Percentiles rank a stretch among this genome's conserved stretches.
These are phyloP conservation scores for Salix viminalis DNA, from an alignment of 345 rosid species.

Conservation along the genomic window DNA sequence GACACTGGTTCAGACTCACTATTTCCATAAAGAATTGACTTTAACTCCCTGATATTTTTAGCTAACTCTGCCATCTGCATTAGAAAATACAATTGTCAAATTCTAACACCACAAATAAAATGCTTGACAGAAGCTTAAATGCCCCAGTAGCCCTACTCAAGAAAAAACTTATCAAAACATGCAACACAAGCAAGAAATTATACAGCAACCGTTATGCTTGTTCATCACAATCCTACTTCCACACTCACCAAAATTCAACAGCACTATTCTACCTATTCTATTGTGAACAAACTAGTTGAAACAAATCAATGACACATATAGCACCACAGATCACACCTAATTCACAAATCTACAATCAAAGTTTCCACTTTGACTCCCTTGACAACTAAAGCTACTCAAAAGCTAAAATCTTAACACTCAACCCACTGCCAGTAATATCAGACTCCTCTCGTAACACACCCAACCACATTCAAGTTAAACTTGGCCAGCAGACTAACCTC, in stretches of 20 bases:
- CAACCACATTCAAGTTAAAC: neutral
- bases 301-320: neutral
- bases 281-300: neutral
- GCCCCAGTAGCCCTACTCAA: neutral
- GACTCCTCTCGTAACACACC: neutral
- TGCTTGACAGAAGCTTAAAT: neutral
- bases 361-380: neutral
- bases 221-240: neutral
- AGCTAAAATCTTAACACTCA: neutral
- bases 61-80: constrained; percentile 75
- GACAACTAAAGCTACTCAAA: neutral
- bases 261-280: neutral
- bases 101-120: neutral
- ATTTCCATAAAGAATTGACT: constrained; percentile 83
- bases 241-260: neutral
- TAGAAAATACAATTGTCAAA: neutral
- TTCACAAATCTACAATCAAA: neutral
- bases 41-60: constrained; percentile 76
- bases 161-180: neutral
- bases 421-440: neutral
- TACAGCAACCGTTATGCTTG: neutral
- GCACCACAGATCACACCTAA: neutral
- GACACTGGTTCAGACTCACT: constrained; percentile 94
- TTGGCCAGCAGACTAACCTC: neutral
- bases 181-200: neutral